Evolutionary conservation across 345 rosid species (phyloP).

Genomic region (Clausena lansium): DNA sequence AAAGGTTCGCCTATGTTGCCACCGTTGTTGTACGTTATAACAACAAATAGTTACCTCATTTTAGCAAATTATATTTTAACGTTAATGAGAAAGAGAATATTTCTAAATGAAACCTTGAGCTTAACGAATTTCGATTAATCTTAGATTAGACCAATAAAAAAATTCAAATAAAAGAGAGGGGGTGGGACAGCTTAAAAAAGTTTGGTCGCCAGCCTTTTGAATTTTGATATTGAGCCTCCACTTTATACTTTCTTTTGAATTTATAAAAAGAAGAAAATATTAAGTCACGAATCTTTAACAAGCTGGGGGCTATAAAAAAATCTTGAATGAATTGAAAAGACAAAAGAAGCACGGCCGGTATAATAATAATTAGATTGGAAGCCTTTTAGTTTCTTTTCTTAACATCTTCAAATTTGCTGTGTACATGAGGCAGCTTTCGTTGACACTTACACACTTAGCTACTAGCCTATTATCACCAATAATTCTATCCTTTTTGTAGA

Average conservation of each 20-base stretch:
- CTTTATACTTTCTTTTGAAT: constrained; percentile 2
- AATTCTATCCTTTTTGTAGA: background rate
- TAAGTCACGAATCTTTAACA: background rate
- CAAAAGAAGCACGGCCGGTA: background rate
- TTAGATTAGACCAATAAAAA: background rate
- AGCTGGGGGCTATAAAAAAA: background rate
- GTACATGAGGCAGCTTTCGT: background rate
- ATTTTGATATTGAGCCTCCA: constrained; percentile 10
- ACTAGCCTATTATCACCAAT: background rate
- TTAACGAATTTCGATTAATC: background rate
- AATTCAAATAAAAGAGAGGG: background rate
- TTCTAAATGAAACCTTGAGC: too few species aligned
- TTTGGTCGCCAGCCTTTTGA: constrained; percentile 10
- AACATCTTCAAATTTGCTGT: background rate
- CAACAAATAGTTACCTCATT: too few species aligned
- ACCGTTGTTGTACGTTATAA: too few species aligned
- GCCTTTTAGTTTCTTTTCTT: background rate
- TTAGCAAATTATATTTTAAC: too few species aligned
- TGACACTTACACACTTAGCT: background rate
- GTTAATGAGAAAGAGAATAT: too few species aligned
- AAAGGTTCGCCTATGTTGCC: too few species aligned
- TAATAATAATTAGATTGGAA: background rate
- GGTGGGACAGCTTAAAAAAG: background rate
- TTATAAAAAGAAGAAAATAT: too few species aligned
- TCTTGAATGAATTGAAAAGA: background rate